A percentile compares a stretch with the other conserved stretches of the same genome.
Evolutionary conservation across 139 green algal species (phyloP).

Genomic region (Ostreobium quekettii): DNA sequence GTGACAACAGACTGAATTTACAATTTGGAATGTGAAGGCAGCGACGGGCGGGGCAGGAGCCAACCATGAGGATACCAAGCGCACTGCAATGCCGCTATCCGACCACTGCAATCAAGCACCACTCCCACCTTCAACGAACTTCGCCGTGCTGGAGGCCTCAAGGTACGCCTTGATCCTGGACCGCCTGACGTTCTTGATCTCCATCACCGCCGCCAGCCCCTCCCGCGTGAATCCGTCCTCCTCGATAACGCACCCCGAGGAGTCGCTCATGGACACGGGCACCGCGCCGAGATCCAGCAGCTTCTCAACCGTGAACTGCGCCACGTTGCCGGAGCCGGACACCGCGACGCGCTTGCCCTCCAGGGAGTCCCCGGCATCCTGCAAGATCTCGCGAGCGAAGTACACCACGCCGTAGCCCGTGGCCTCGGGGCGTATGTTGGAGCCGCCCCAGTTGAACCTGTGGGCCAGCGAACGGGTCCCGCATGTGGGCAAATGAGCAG

Average conservation of each 20-base stretch:
- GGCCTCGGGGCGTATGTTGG: constrained; percentile 67
- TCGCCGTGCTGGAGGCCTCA: not conserved
- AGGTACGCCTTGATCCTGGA: constrained; percentile 23
- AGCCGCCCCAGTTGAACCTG: constrained; percentile 60
- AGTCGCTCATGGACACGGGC: constrained; percentile 59
- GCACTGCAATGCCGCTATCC: too few species aligned
- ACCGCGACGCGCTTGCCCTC: constrained; percentile 49
- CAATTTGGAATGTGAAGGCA: too few species aligned
- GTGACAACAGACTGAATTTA: too few species aligned
- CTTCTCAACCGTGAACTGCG: constrained; percentile 59
- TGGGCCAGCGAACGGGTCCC: constrained; percentile 7
- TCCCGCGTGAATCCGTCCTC: constrained; percentile 55
- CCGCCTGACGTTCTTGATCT: constrained; percentile 41
- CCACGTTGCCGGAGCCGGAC: constrained; percentile 62
- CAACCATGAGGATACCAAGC: too few species aligned
- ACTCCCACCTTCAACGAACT: constrained; percentile 6
- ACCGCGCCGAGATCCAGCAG: constrained; percentile 54
- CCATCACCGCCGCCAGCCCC: constrained; percentile 27
- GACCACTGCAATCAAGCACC: too few species aligned
- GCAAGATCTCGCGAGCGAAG: constrained; percentile 50
- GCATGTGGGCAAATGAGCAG: too few species aligned
- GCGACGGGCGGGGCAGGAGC: too few species aligned
- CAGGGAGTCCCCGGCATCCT: constrained; percentile 25
- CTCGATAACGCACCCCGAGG: constrained; percentile 45
- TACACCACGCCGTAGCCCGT: constrained; percentile 77